A percentile compares a stretch with the other conserved stretches of the same genome.
Conservation (phyloP, 1,139 yeast species). For the Zhuliangozyma blackwelliae region DNA sequence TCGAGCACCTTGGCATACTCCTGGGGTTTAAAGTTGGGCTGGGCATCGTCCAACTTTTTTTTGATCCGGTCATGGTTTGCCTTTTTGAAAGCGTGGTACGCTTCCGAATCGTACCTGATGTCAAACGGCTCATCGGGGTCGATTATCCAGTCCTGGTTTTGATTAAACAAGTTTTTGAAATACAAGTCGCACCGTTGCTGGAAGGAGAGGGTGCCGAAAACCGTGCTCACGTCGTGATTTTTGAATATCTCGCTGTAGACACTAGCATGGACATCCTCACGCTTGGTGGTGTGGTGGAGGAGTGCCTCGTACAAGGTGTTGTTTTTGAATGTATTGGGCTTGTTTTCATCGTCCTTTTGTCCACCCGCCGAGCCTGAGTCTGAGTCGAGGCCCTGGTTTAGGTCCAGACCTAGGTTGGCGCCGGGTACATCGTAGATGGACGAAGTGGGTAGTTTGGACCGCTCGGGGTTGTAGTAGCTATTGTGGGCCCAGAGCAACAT, state of each 20-base stretch:
- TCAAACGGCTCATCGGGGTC: conserved; percentile 21
- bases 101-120: conserved; percentile 2
- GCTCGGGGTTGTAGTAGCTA: background rate
- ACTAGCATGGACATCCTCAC: conserved; percentile 14
- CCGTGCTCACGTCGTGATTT: conserved; percentile 18
- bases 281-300: too few species aligned
- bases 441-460: background rate
- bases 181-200: conserved; percentile 28
- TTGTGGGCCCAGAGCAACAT: conserved; percentile 1
- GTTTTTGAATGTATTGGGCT: background rate
- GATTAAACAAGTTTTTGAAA: conserved; percentile 21
- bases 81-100: too few species aligned
- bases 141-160: conserved; percentile 23
- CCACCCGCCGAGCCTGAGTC: too few species aligned
- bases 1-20: conserved; percentile 7
- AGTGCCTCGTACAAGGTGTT: background rate
- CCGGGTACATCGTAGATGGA: conserved; percentile 1
- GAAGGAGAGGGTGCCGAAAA: conserved; percentile 18
- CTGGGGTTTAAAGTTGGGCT: conserved; percentile 3
- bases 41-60: conserved; percentile 8
- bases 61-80: conserved; percentile 9
- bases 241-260: conserved; percentile 20
- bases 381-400: too few species aligned
- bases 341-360: too few species aligned
- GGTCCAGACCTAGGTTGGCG: too few species aligned